Evolutionary conservation across 805 yeast genomes (phyloP), one percentile per base, ranked within the genome.

Genomic region (Starmerella lactis-condensi): DNA sequence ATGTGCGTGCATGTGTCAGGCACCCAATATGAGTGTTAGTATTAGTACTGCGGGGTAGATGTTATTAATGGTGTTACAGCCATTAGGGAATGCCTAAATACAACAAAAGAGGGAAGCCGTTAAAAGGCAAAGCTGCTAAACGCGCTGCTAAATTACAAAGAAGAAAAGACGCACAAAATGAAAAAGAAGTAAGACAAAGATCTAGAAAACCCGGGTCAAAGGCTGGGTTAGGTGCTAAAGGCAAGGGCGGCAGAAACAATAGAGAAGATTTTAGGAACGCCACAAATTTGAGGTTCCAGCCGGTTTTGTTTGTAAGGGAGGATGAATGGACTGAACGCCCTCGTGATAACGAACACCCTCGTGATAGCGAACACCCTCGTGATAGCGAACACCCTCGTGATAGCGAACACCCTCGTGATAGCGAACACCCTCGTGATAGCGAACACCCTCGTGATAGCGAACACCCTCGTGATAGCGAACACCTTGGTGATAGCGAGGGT

Each of bases 291-390:
- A 34, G 45, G n/a, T 15, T 14, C 27, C 24, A 25, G 25, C 45
- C 45, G 5, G 38, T 41, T n/a, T 24, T 15, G 13, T 41, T 41
- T 28, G 43, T 41, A 13, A 11, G 12, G 6, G 30, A 25, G 10
- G 21, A 13, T n/a, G 30, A 19, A 11, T 17, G 7, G 23, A 21
- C n/a, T n/a, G n/a, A 21, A 21, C 23, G n/a, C 23, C 23, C n/a
- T 21, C 23, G 23, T 10, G 23, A n/a, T 21, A n/a, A n/a, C 23
- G n/a, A 21, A 21, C 23, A n/a, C 23, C 23, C 23, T 21, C 11
- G n/a, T n/a, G 10, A n/a, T 10, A n/a, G 23, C 10, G 29, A 14
- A 27, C 7, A 10, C n/a, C 16, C 5, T 19, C 24, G 22, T 12
- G 21, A 26, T 22, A 26, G 23, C 18, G 32, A 19, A 15, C 29